These are phyloP conservation scores for Solanum medicagineum DNA, from an alignment of 257 asterid species.

Conservation along the genomic window DNA sequence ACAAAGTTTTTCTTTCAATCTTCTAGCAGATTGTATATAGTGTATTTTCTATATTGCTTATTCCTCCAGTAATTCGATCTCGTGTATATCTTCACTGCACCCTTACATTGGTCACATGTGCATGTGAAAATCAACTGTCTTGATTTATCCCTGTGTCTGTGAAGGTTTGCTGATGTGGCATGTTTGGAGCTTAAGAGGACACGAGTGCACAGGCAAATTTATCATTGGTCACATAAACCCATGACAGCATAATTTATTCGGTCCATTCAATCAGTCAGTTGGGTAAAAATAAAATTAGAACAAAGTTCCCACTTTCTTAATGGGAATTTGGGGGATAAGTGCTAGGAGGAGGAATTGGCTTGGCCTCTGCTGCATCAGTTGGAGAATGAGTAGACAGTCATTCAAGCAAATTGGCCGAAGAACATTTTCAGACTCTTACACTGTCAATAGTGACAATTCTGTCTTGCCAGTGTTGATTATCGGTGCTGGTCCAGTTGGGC, in stretches of 20 bases:
- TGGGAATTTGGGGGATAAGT: constrained; percentile 33
- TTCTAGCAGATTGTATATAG: not conserved
- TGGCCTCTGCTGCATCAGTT: constrained; percentile 9
- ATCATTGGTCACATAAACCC: not conserved
- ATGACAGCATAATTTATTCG: not conserved
- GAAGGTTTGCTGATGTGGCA: not conserved
- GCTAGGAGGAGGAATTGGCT: constrained; percentile 8
- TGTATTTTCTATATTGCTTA: not conserved
- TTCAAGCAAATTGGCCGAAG: constrained; percentile 19
- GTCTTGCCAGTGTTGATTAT: constrained; percentile 70
- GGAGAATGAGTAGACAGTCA: not conserved
- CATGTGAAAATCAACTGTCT: not conserved
- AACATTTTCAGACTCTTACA: constrained; percentile 17
- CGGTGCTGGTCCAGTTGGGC: constrained; percentile 98
- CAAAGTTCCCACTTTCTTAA: not conserved
- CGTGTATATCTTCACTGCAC: not conserved
- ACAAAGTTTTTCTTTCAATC: not conserved
- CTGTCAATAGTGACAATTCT: constrained; percentile 19
- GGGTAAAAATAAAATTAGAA: not conserved
- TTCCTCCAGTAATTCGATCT: not conserved
- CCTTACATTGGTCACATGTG: not conserved
- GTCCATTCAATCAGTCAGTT: not conserved
- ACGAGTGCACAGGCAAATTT: not conserved
- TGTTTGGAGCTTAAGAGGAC: not conserved
- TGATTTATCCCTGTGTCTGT: not conserved